Conservation (phyloP, 2,329 filamentous ascomycete species). For the Aspergillus felis region DNA sequence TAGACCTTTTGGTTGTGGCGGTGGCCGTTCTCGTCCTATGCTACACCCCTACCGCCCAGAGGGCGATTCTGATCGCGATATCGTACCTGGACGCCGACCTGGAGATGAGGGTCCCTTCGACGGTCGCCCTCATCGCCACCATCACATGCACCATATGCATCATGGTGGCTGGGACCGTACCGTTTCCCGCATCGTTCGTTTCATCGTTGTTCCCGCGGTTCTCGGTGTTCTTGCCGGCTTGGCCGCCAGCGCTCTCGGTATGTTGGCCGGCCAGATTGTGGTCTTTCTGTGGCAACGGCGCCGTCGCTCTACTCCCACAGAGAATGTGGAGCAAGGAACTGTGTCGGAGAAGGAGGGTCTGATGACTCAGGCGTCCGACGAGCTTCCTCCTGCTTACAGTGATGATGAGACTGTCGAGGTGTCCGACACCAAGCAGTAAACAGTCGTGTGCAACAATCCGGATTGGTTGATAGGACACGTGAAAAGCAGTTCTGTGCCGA, state of each 20-base stretch:
- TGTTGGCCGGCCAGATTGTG: conserved; percentile 46
- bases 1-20: conserved; percentile 26
- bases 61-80: background rate
- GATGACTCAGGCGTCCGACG: conserved; percentile 30
- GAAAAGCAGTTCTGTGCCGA: background rate
- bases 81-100: conserved; percentile 4
- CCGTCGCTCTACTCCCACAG: conserved; percentile 27
- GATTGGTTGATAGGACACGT: background rate
- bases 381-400: conserved; percentile 35
- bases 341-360: conserved; percentile 42
- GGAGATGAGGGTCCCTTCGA: conserved; percentile 13
- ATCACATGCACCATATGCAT: conserved; percentile 26
- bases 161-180: conserved; percentile 37
- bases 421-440: conserved; percentile 32
- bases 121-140: conserved; percentile 26
- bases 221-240: conserved; percentile 45
- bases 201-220: conserved; percentile 44
- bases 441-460: background rate
- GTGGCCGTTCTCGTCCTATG: conserved; percentile 15
- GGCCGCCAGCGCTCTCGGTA: conserved; percentile 43
- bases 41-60: conserved; percentile 8
- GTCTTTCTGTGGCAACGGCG: conserved; percentile 44
- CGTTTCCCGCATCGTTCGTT: conserved; percentile 39
- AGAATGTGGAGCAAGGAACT: conserved; percentile 34
- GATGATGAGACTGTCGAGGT: conserved; percentile 27